Evolutionary conservation across 2,329 filamentous ascomycete genomes (phyloP).

Genomic region (Colletotrichum sp.): DNA sequence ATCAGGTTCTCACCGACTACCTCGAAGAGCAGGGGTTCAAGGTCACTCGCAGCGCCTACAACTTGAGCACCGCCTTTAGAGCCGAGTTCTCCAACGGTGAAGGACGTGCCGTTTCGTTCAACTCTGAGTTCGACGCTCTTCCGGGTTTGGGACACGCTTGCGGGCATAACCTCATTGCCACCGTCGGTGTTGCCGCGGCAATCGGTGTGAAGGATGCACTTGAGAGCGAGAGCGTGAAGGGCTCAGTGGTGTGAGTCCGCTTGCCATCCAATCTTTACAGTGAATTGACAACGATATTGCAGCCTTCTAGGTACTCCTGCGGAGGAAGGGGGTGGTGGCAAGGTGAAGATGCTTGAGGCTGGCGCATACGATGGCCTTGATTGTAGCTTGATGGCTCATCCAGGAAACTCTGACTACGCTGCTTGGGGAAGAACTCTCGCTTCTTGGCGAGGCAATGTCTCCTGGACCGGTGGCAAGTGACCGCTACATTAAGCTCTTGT

Average conservation of each 20-base stretch:
- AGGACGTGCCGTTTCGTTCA: slow-evolving; percentile 47
- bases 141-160: slow-evolving; percentile 40
- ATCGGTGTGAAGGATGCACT: slow-evolving; percentile 28
- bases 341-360: slow-evolving; percentile 48
- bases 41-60: slow-evolving; percentile 43
- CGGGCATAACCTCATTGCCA: slow-evolving; percentile 33
- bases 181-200: slow-evolving; percentile 34
- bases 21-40: slow-evolving; percentile 40
- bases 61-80: slow-evolving; percentile 46
- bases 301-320: slow-evolving; percentile 24
- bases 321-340: slow-evolving; percentile 41
- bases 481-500: fast-evolving
- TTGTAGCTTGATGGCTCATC: slow-evolving; percentile 4
- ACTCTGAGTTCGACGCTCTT: slow-evolving; percentile 39
- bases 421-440: slow-evolving; percentile 12
- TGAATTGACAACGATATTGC: fast-evolving
- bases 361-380: slow-evolving; percentile 45
- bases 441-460: not conserved
- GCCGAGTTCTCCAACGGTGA: slow-evolving; percentile 39
- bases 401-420: not conserved
- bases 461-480: not conserved
- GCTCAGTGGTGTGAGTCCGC: not conserved
- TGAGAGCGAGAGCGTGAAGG: not conserved
- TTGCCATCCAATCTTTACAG: fast-evolving
- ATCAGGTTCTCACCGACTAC: slow-evolving; percentile 41